Base-by-base conservation (phyloP, 1,139 yeast species). In the Pichia sp. region DNA sequence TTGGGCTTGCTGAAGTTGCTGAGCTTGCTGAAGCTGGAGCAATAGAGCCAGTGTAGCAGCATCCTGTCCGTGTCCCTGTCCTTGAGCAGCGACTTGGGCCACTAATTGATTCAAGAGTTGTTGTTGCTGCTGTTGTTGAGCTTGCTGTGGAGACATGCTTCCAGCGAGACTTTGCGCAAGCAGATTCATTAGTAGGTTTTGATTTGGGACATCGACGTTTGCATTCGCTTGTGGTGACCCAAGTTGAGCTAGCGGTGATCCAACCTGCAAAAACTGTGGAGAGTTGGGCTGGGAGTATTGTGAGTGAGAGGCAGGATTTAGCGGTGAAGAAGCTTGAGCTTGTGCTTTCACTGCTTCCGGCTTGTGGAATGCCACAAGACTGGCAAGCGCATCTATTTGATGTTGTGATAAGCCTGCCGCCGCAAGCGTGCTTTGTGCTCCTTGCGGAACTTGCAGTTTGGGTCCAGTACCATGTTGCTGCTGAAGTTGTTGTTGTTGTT, bases 331-430 rank as follows among this genome's bases (percentile, higher is more conserved):
- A n/a, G n/a, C n/a, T n/a, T n/a, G n/a, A n/a, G 26, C 10, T 27
- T 11, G 29, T 9, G 14, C 8, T n/a, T n/a, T n/a, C n/a, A n/a
- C n/a, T n/a, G n/a, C 33, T n/a, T 49, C 55, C 3, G 52, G 47
- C 53, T 77, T 82, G 53, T 80, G 82, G 48, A 77, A 82, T 0
- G 87, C 88, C 27, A 80, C 74, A 37, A 81, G 62, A 1, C 85
- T 84, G 18, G 84, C 76, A 29, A 81, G 62, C 4, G 84, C 74
- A 51, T 79, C 86, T 16, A 81, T 79, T 53, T 81, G 88, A 30
- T 74, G 75, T 42, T 69, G 74, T 6, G 75, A 64, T 32, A 80
- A 64, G 1, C 91, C 91, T 1, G 80, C 84, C 16, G 74, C 70
- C 14, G 68, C 69, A 32, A 81, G 57, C 1, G 85, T 72, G 16